phyloP scores from a whole-genome alignment of 495 filamentous ascomycete species.

The Podospora didyma region DNA sequence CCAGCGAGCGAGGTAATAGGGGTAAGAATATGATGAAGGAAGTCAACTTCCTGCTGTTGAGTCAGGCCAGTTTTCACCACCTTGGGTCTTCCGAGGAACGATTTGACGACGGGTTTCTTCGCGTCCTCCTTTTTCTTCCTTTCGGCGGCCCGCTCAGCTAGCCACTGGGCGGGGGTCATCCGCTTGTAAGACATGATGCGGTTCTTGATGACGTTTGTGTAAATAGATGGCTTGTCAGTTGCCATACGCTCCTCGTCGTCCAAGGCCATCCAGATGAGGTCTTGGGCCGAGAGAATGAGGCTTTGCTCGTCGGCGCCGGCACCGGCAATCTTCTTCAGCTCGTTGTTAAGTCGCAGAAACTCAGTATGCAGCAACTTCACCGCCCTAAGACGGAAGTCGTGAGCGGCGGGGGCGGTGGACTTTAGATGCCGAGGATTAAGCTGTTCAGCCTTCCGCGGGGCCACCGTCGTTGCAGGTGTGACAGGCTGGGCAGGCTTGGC shows the following conservation, averaged over 20 bases:
- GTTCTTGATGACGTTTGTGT: conserved; percentile 76
- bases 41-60: conserved; percentile 59
- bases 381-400: conserved; percentile 62
- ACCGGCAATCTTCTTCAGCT: conserved; percentile 49
- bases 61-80: conserved; percentile 64
- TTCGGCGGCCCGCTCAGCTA: conserved; percentile 34
- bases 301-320: conserved; percentile 34
- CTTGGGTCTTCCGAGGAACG: conserved; percentile 29
- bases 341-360: conserved; percentile 67
- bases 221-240: conserved; percentile 60
- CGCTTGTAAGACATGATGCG: conserved; percentile 69
- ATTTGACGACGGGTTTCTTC: conserved; percentile 17
- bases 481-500: background rate
- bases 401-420: conserved; percentile 60
- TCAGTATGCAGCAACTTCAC: conserved; percentile 71
- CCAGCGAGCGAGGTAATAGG: conserved; percentile 54
- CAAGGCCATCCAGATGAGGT: conserved; percentile 71
- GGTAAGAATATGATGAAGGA: conserved; percentile 57
- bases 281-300: conserved; percentile 60
- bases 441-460: conserved; percentile 41
- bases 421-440: conserved; percentile 80
- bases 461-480: conserved; percentile 1
- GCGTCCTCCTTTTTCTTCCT: conserved; percentile 26
- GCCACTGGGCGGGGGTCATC: conserved; percentile 67
- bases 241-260: conserved; percentile 83